Evolutionary conservation across 2,329 filamentous ascomycete genomes (phyloP).

Genomic region (Diaporthe eres): DNA sequence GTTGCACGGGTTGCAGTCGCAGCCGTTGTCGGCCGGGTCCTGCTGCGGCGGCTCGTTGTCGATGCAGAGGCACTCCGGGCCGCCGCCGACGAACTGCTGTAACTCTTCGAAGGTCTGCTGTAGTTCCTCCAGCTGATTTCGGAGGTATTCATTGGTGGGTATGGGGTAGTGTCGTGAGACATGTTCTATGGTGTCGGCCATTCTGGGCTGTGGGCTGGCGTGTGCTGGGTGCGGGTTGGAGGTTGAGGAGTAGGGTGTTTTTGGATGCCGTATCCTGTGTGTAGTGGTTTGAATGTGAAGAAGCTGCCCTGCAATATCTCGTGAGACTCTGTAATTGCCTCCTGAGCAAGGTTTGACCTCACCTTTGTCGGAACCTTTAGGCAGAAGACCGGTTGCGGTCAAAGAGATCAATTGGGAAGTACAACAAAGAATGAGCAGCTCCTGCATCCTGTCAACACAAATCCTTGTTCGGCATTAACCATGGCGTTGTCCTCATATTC

Average conservation of each 20-base stretch:
- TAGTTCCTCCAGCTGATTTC: not conserved
- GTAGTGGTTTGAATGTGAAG: not conserved
- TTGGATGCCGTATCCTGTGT: not conserved
- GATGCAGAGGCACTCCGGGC: not conserved
- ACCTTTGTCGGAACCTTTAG: not conserved
- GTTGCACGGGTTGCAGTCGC: slow-evolving; percentile 13
- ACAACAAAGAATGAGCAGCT: not conserved
- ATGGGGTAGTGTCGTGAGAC: not conserved
- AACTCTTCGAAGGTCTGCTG: not conserved
- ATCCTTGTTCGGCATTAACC: not conserved
- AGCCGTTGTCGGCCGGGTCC: not conserved
- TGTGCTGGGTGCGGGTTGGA: not conserved
- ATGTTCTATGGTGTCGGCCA: not conserved
- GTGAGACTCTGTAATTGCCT: too few species aligned
- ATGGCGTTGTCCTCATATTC: not conserved
- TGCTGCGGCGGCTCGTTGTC: not conserved
- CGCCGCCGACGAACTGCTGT: not conserved
- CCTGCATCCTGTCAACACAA: not conserved
- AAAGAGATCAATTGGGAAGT: too few species aligned
- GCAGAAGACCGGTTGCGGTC: slow-evolving; percentile 3
- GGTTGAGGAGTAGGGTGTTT: too few species aligned
- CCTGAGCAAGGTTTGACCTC: rapidly evolving
- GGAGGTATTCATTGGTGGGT: not conserved
- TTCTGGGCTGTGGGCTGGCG: not conserved
- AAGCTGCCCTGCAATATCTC: not conserved